These are phyloP conservation scores for Ramularia endophylla DNA, from an alignment of 2,329 filamentous ascomycete species.

Conservation along the genomic window DNA sequence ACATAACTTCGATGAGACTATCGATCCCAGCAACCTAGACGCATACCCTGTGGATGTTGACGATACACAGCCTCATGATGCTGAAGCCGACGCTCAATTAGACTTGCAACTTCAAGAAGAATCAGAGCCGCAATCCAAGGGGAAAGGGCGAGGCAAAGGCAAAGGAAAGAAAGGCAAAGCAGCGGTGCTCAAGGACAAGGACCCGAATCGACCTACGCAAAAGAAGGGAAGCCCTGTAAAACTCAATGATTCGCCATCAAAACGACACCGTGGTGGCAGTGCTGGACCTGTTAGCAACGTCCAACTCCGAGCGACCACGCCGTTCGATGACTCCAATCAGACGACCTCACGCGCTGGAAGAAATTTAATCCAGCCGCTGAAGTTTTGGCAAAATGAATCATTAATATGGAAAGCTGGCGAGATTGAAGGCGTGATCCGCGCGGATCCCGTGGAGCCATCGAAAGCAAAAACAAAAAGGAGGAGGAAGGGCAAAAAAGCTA, in stretches of 20 bases:
- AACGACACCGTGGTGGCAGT: constrained; percentile 16
- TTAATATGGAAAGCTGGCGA: constrained; percentile 62
- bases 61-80: constrained; percentile 7
- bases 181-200: constrained; percentile 16
- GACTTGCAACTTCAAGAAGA: constrained; percentile 11
- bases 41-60: constrained; percentile 11
- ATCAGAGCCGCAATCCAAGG: constrained; percentile 7
- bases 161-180: constrained; percentile 15
- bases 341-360: constrained; percentile 72
- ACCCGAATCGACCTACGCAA: constrained; percentile 19
- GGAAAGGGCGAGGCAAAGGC: constrained; percentile 10
- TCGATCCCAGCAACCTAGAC: constrained; percentile 11
- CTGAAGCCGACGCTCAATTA: constrained; percentile 11
- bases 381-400: constrained; percentile 82
- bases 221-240: constrained; percentile 16
- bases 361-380: constrained; percentile 68
- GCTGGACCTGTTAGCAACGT: constrained; percentile 32
- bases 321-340: constrained; percentile 44
- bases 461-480: constrained; percentile 21
- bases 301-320: constrained; percentile 33
- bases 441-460: constrained; percentile 52
- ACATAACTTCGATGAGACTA: constrained; percentile 11
- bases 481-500: constrained; percentile 33
- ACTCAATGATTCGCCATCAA: constrained; percentile 17
- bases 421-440: constrained; percentile 72